A percentile compares a stretch with the other conserved stretches of the same genome.
These are phyloP conservation scores for Teunomyces tritomae DNA, from an alignment of 805 yeast genomes.

Conservation along the genomic window DNA sequence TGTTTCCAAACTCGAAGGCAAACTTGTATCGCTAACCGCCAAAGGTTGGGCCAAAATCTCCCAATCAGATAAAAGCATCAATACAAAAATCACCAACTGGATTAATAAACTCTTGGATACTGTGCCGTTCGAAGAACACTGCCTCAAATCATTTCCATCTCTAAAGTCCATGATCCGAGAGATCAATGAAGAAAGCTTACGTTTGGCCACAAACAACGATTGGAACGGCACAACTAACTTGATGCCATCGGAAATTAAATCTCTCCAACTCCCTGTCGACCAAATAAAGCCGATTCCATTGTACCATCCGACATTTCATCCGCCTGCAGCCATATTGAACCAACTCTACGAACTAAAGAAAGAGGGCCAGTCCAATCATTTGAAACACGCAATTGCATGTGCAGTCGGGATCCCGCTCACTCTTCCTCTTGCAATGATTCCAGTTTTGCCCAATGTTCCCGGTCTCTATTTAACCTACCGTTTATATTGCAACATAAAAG, in stretches of 20 bases:
- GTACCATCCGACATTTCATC: constrained; percentile 37
- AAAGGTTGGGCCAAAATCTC: constrained; percentile 63
- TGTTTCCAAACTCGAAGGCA: constrained; percentile 43
- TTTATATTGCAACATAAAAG: constrained; percentile 80
- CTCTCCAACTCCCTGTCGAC: constrained; percentile 21
- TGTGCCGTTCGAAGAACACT: constrained; percentile 78
- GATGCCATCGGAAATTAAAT: constrained; percentile 26
- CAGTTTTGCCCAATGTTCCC: constrained; percentile 89
- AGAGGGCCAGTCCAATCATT: constrained; percentile 50
- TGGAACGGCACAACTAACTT: constrained; percentile 7
- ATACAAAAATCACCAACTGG: constrained; percentile 54
- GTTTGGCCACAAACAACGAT: constrained; percentile 8
- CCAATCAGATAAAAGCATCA: constrained; percentile 52
- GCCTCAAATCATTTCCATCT: constrained; percentile 75
- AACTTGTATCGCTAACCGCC: constrained; percentile 48
- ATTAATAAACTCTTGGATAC: constrained; percentile 54
- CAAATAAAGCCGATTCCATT: constrained; percentile 41
- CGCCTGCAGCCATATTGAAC: constrained; percentile 25
- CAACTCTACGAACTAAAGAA: constrained; percentile 45
- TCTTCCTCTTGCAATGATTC: constrained; percentile 75
- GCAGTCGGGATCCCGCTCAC: constrained; percentile 70
- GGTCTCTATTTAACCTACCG: constrained; percentile 83
- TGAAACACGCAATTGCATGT: constrained; percentile 51
- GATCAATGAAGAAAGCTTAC: constrained; percentile 25
- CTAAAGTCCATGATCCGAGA: constrained; percentile 54